Base-by-base conservation (phyloP, 257 asterid species). In the Solanum pimpinellifolium region DNA sequence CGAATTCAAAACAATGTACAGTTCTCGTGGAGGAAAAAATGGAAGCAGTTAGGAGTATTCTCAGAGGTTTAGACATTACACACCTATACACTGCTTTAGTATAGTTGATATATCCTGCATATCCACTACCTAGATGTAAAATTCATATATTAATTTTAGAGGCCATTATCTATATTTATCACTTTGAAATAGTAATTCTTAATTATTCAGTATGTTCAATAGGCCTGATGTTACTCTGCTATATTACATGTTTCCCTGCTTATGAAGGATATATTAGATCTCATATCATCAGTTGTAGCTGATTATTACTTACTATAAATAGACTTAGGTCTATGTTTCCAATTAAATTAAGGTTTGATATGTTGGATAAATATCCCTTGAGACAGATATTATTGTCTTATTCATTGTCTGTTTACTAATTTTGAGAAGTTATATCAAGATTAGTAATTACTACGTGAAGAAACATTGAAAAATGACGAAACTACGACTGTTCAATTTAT, bases 1-100 rank as follows among this genome's bases (percentile, higher is more conserved):
- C 70, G 76, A 68, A 60, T 87, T 89, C 90, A 25, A 35, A 42
- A 68, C 74, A 33, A 66, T 90, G 91, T 87, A 91, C 92, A 90
- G 92, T 83, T 42, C 60, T 12, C 39, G n/a, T 18, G 86, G 46
- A 35, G 87, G 84, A 87, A 65, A 65, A 60, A 65, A 41, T 14
- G 35, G 69, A 62, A 39, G 88, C 83, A 85, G 86, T 72, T 46
- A 25, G 84, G 69, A 81, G 84, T 86, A 86, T 33, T 83, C 10
- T 44, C 83, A 62, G 52, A 77, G 66, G 44, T 6, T 39, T 59
- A 25, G 42, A 27, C 47, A 27, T 46, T 16, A 44, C 78, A 68
- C 13, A 20, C 18, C 35, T 65, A 62, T 29, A 74, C 52, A 68
- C 83, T 86, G 69, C 85, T 86, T 83, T 60, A 33, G 52, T 66